phyloP scores from a whole-genome alignment of 1,284 basidiomycete genomes.

The Microbotryum scabiosae region DNA sequence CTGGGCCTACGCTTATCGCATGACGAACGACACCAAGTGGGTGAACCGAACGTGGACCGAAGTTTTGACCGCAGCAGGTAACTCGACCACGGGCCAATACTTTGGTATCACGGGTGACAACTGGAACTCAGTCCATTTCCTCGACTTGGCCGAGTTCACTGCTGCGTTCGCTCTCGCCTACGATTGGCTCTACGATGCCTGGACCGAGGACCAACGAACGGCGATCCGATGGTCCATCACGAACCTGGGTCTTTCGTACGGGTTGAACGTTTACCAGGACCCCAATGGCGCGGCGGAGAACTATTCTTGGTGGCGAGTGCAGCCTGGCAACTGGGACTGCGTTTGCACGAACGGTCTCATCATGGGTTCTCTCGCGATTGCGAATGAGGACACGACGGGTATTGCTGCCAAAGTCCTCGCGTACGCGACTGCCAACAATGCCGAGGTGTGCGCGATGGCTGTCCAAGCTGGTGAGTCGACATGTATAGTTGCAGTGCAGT shows the following conservation, averaged over 20 bases:
- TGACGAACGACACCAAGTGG: slow-evolving; percentile 82
- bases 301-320: slow-evolving; percentile 41
- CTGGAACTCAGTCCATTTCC: slow-evolving; percentile 65
- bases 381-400: slow-evolving; percentile 71
- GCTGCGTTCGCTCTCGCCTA: slow-evolving; percentile 83
- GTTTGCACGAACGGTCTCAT: slow-evolving; percentile 86
- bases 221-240: slow-evolving; percentile 68
- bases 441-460: slow-evolving; percentile 59
- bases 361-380: slow-evolving; percentile 79
- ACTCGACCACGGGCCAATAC: slow-evolving; percentile 46
- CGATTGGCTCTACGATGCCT: slow-evolving; percentile 84
- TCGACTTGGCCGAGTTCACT: slow-evolving; percentile 76
- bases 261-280: slow-evolving; percentile 36
- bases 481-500: no score
- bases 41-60: slow-evolving; percentile 77
- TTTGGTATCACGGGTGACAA: slow-evolving; percentile 49
- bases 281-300: slow-evolving; percentile 3
- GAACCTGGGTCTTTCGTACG: slow-evolving; percentile 60
- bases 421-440: slow-evolving; percentile 58
- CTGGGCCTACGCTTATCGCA: slow-evolving; percentile 79
- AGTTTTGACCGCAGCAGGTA: slow-evolving; percentile 55
- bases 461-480: slow-evolving; percentile 31
- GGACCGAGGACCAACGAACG: slow-evolving; percentile 63
- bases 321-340: slow-evolving; percentile 89
- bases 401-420: slow-evolving; percentile 59